Evolutionary conservation across 129 eudicot genomes (phyloP).

Genomic region (Artemisia annua): DNA sequence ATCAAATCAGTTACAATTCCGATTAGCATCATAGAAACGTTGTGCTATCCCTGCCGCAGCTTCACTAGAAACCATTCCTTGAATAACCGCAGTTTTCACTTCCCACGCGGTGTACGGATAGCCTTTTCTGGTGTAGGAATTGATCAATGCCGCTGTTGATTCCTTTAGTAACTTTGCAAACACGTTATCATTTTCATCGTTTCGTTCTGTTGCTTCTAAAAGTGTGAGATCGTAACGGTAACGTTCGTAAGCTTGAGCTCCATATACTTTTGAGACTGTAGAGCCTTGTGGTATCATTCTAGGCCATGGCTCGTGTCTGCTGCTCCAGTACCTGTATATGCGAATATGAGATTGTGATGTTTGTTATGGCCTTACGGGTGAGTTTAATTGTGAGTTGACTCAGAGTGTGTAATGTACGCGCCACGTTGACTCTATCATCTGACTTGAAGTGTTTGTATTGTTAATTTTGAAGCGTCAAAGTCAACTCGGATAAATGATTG

Average conservation of each 20-base stretch:
- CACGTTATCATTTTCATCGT: constrained; percentile 67
- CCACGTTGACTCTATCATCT: constrained; percentile 8
- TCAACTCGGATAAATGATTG: no score
- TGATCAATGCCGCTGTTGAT: constrained; percentile 85
- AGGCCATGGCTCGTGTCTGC: constrained; percentile 81
- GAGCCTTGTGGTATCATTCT: constrained; percentile 78
- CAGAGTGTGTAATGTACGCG: background rate
- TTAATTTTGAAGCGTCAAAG: no score
- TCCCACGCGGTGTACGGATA: constrained; percentile 87
- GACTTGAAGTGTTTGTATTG: no score
- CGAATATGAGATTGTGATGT: background rate
- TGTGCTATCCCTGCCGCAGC: constrained; percentile 63
- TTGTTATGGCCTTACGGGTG: constrained; percentile 4
- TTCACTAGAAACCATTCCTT: constrained; percentile 59
- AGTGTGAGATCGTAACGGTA: constrained; percentile 73
- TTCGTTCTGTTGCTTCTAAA: constrained; percentile 65
- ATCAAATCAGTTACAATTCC: constrained; percentile 50
- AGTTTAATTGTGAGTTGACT: constrained; percentile 26
- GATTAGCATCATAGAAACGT: constrained; percentile 62
- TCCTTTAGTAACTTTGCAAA: constrained; percentile 62
- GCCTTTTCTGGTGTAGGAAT: constrained; percentile 68
- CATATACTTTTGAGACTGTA: constrained; percentile 78
- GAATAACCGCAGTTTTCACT: constrained; percentile 67
- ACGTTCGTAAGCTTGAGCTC: constrained; percentile 78
- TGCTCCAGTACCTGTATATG: constrained; percentile 74